A percentile compares a stretch with the other conserved stretches of the same genome.
These are phyloP conservation scores for Colletotrichum musicola DNA, from an alignment of 2,329 filamentous ascomycete genomes.

Conservation along the genomic window DNA sequence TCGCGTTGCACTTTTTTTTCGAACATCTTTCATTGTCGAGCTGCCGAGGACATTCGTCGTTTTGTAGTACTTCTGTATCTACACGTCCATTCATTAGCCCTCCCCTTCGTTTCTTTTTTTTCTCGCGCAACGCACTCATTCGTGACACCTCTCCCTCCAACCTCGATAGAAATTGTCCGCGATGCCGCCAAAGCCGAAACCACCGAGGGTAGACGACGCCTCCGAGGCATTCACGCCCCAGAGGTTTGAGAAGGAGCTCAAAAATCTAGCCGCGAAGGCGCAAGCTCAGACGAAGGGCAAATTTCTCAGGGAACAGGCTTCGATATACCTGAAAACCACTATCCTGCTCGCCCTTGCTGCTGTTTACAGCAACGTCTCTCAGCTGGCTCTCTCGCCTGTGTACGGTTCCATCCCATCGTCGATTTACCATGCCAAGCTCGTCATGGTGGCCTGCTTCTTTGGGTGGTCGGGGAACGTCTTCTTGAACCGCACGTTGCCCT, in stretches of 20 bases:
- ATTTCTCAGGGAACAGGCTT: conserved; percentile 49
- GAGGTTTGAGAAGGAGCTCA: conserved; percentile 67
- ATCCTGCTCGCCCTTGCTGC: conserved; percentile 70
- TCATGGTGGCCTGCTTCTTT: conserved; percentile 75
- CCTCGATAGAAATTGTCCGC: too few species aligned
- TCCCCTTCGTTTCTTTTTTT: not conserved
- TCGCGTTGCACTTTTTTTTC: not conserved
- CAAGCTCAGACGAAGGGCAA: conserved; percentile 47
- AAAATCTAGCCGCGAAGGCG: conserved; percentile 61
- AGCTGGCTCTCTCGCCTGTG: conserved; percentile 84
- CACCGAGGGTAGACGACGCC: conserved; percentile 25
- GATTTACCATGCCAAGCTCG: conserved; percentile 76
- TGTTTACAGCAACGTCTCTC: conserved; percentile 76
- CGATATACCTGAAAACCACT: conserved; percentile 53
- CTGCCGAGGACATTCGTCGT: not conserved
- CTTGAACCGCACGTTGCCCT: conserved; percentile 61
- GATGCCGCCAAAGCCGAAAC: conserved; percentile 37
- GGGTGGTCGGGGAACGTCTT: conserved; percentile 78
- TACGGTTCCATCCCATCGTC: conserved; percentile 87
- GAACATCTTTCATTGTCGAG: not conserved
- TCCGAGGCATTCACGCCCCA: conserved; percentile 59
- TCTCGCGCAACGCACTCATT: not conserved
- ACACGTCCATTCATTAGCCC: not conserved
- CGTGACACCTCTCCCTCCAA: too few species aligned
- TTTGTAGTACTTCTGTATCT: not conserved